Base-by-base conservation (phyloP, 2,329 filamentous ascomycete genomes). In the Penicillium palitans region DNA sequence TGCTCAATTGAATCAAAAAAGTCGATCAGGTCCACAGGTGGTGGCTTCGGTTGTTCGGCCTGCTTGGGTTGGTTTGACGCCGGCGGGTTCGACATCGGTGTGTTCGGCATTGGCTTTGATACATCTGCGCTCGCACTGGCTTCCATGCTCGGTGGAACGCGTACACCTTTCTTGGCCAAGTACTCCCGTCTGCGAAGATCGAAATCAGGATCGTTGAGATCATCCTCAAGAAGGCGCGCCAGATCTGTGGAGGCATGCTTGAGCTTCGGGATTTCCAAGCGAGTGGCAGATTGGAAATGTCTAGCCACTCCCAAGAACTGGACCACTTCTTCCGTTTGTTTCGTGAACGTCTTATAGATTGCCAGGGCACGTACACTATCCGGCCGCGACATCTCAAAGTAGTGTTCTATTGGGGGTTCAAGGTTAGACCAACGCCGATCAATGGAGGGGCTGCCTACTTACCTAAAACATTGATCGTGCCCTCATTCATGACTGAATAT, bases 221-320 rank as follows among this genome's bases (percentile, higher is more conserved):
- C 98, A 66, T 99, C 95, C 73, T 98, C 92, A 27, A 99, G 83
- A 56, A 96, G 91, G 27, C 88, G 88, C 17, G 91, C 90, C 52
- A 99, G 78, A 71, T 95, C 96, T 1, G 96, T 93, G 1, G 95
- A 96, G 6, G 95, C 95, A 73, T 99, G 95, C 79, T 97, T 98
- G 65, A 99, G 83, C 79, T 96, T 97, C 10, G 95, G 95, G 8
- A 99, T 96, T 70, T 97, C 91, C 40, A 99, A 84, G 60, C 93
- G 84, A 6, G 95, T 99, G 63, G 93, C 91, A 71, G 93, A 89
- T 76, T 98, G 92, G 72, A 93, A 95, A 72, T 95, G 89, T 61
- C 93, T 86, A 45, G 95, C 95, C 44, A 93, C 83, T 66, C 88
- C 88, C 46, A 99, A 84, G 70, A 93, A 99, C 68, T 91, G 87